Evolutionary conservation across 495 filamentous ascomycete species (phyloP).

Genomic region (Pseudotulostoma volvatum): DNA sequence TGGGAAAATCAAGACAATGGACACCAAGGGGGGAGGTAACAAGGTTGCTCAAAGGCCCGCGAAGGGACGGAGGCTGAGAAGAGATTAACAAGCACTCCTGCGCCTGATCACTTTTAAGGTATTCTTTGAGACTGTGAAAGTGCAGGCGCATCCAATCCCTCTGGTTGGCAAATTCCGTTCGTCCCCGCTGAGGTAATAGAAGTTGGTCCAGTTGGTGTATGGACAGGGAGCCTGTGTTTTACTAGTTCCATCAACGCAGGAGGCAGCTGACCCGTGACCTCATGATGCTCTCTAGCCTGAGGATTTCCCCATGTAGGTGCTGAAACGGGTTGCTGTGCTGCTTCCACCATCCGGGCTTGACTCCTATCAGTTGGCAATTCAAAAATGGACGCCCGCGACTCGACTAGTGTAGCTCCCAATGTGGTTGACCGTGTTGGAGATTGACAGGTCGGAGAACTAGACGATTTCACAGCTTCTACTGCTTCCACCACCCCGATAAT

Average conservation of each 20-base stretch:
- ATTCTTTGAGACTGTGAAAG: too few relatives aligned
- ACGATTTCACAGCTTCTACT: too few relatives aligned
- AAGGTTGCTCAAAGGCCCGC: too few relatives aligned
- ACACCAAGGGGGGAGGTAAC: too few relatives aligned
- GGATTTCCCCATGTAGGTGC: too few relatives aligned
- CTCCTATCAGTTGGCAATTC: background rate
- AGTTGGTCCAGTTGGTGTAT: constrained; percentile 35
- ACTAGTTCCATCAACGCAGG: constrained; percentile 18
- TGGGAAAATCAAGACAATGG: too few relatives aligned
- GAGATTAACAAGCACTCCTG: too few relatives aligned
- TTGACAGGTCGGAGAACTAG: background rate
- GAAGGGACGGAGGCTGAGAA: too few relatives aligned
- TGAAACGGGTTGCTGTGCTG: background rate
- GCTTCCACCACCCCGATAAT: background rate
- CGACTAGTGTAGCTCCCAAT: background rate
- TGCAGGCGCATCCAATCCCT: too few relatives aligned
- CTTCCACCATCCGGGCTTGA: background rate
- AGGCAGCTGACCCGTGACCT: constrained; percentile 15
- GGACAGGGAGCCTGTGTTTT: constrained; percentile 32
- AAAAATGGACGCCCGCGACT: background rate
- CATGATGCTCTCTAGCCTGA: constrained; percentile 2
- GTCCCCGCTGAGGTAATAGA: constrained; percentile 22
- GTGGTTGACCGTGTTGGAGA: background rate
- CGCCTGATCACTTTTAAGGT: too few relatives aligned
- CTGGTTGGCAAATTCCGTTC: background rate